Evolutionary conservation across 1,139 yeast genomes (phyloP), one percentile per base, ranked within the genome.

Genomic region (Yamadazyma taylorii): DNA sequence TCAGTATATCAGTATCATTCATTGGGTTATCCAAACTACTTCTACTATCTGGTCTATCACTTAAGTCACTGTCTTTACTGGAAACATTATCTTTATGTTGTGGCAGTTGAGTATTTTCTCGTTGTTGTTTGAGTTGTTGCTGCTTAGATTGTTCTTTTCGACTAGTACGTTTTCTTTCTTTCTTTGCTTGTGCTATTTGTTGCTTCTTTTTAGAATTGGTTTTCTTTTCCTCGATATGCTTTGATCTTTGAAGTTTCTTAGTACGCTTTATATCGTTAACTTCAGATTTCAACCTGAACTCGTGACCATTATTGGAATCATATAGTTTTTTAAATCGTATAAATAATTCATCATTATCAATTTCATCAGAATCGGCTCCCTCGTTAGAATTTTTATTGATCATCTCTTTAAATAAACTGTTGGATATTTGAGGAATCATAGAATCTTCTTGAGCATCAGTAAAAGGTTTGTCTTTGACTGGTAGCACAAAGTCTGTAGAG

Each of bases 401-500:
- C 51, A 43, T 46, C 10, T 27, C 26, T 16, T 35, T 41, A 26
- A 38, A 32, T 15, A 48, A 26, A 33, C 50, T 37, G 24, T 33
- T 41, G 19, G 25, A 24, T 2, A 47, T 30, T 17, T 38, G 42
- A 3, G 52, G 48, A 4, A 45, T 29, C 4, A 36, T 32, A 2
- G 49, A 22, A 14, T 43, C 48, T 9, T 34, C 32, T 15, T 38
- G 35, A 3, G 30, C 36, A 27, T 60, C 63, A 3, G 36, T 32
- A 37, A 62, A 60, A 2, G 60, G 42, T 32, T 51, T 51, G 2
- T 51, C 61, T 21, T 42, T 36, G 4, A 58, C 32, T 12, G 38
- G 41, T 11, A 38, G 17, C 4, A 46, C 41, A 37, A 63, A 58
- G 14, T 41, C 43, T 4, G 41, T 42, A 3, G 53, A 38, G 5